Evolutionary conservation across 306 rosid species (phyloP).

Genomic region (Medicago ruthenica): DNA sequence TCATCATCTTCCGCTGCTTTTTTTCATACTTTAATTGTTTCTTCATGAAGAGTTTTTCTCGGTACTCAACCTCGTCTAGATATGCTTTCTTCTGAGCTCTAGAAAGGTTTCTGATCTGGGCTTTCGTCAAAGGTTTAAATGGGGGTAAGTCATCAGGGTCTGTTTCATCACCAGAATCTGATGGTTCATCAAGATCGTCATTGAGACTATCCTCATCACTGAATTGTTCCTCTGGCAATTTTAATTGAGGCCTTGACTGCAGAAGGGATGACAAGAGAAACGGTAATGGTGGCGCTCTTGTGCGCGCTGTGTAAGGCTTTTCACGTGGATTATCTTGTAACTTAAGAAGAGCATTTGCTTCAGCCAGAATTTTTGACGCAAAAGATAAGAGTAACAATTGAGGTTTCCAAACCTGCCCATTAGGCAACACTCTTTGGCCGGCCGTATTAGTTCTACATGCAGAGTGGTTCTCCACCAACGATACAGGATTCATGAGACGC

Average conservation of each 20-base stretch:
- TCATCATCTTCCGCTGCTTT: conserved; percentile 77
- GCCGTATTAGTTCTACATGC: conserved; percentile 95
- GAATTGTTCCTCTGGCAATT: conserved; percentile 88
- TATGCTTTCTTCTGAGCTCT: conserved; percentile 82
- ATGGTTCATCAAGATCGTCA: conserved; percentile 81
- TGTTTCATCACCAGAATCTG: conserved; percentile 89
- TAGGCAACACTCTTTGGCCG: conserved; percentile 98
- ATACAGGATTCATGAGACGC: conserved; percentile 98
- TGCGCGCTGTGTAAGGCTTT: conserved; percentile 71
- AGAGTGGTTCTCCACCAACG: conserved; percentile 94
- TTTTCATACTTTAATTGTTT: conserved; percentile 91
- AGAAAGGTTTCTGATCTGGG: conserved; percentile 76
- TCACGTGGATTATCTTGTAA: conserved; percentile 95
- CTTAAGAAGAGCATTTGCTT: conserved; percentile 92
- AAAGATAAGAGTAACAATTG: conserved; percentile 91
- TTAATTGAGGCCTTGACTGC: conserved; percentile 86
- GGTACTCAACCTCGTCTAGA: conserved; percentile 86
- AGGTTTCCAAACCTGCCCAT: conserved; percentile 99
- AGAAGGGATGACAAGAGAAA: conserved; percentile 92
- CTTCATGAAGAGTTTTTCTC: conserved; percentile 92
- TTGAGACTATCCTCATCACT: conserved; percentile 75
- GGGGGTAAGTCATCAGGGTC: conserved; percentile 88
- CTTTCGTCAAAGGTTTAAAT: conserved; percentile 77
- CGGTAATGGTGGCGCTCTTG: conserved; percentile 87
- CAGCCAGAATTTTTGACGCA: conserved; percentile 95